Evolutionary conservation across 495 filamentous ascomycete species (phyloP).

Genomic region (Wilcoxina mikolae): DNA sequence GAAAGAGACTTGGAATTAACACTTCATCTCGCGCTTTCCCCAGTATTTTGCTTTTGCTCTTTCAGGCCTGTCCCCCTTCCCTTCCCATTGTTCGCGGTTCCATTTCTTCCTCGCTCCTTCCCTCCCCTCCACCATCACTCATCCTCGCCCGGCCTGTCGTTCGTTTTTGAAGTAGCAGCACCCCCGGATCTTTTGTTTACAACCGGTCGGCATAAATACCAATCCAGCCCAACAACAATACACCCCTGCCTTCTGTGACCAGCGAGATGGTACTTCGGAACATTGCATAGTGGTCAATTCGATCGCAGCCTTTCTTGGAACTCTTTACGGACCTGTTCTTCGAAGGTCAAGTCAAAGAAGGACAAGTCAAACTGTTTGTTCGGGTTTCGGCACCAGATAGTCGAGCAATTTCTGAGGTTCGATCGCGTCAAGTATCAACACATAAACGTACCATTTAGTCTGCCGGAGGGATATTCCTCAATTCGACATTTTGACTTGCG

Average conservation of each 20-base stretch:
- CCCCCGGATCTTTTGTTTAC: background rate
- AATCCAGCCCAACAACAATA: background rate
- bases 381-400: background rate
- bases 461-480: no score
- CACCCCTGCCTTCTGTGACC: background rate
- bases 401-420: background rate
- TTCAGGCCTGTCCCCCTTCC: background rate
- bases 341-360: background rate
- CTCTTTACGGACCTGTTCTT: background rate
- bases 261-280: background rate
- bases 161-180: background rate
- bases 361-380: background rate
- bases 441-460: background rate
- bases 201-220: background rate
- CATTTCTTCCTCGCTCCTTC: background rate
- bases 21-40: background rate
- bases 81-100: background rate
- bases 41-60: background rate
- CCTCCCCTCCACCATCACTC: background rate
- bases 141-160: background rate
- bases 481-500: background rate
- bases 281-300: constrained; percentile 9
- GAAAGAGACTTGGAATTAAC: no score
- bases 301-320: constrained; percentile 3
- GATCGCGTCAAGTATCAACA: background rate